Evolutionary conservation across 2,329 filamentous ascomycete species (phyloP).

Genomic region (Dichotomopilus funicola): DNA sequence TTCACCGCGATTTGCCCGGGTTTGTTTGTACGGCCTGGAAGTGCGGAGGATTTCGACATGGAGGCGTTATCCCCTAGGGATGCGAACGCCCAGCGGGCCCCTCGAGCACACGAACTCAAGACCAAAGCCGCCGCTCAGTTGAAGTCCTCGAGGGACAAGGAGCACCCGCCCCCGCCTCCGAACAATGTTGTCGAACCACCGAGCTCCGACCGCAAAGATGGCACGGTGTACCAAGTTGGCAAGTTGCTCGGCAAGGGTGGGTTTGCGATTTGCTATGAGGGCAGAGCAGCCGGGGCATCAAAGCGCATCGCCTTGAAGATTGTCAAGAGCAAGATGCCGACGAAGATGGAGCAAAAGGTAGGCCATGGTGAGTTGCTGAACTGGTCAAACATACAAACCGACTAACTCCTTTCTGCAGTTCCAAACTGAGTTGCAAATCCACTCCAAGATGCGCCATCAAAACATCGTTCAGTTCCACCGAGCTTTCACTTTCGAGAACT

Average conservation of each 20-base stretch:
- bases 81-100: constrained; percentile 50
- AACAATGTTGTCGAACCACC: constrained; percentile 54
- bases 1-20: too few species aligned
- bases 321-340: constrained; percentile 74
- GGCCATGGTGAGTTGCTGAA: background rate
- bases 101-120: constrained; percentile 46
- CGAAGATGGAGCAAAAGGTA: constrained; percentile 81
- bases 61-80: constrained; percentile 61
- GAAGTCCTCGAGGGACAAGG: constrained; percentile 56
- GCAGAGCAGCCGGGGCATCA: constrained; percentile 58
- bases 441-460: constrained; percentile 93
- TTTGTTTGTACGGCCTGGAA: constrained; percentile 25
- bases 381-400: background rate
- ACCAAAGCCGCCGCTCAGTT: constrained; percentile 46
- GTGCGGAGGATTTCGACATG: constrained; percentile 48
- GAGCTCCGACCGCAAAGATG: constrained; percentile 61
- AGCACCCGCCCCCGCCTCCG: constrained; percentile 60
- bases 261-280: constrained; percentile 75
- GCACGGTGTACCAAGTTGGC: constrained; percentile 67
- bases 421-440: constrained; percentile 86
- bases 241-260: constrained; percentile 72
- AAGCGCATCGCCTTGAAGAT: constrained; percentile 73
- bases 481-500: constrained; percentile 82
- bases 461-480: constrained; percentile 95
- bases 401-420: constrained; percentile 39